Base-by-base conservation (phyloP, 192 early-diverging fungal species). In the Coemansia sp. region DNA sequence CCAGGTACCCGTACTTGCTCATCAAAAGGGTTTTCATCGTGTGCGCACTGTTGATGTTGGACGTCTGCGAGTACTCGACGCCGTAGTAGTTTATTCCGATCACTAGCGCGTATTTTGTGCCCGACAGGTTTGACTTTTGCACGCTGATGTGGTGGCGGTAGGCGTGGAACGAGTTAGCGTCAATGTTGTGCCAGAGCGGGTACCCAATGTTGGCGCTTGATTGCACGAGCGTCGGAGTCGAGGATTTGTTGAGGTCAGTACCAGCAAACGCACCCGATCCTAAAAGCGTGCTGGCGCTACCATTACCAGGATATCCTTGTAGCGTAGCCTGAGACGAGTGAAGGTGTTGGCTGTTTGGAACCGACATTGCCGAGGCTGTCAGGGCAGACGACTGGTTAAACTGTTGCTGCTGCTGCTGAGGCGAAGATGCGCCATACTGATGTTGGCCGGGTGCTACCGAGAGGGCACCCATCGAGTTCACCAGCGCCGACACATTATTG, bases 11-110 rank as follows among this genome's bases (percentile, higher is more conserved):
- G 64, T 82, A 90, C 37, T 78, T 68, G 32, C 67, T 66, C 24
- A 80, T 68, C 35, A 94, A 74, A 59, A 90, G 88, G 27, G 69
- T 67, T 62, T 82, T 82, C 22, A 94, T 78, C 65, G 89, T 85
- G 16, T 73, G 69, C 12, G 83, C 82, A 50, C 79, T 66, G 71
- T 81, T 82, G 71, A 83, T 83, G 74, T 85, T 86, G 4, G 84
- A 82, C 27, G 84, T 82, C 43, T 86, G 83, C 68, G 70, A 84
- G 65, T 81, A 82, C 45, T 64, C 62, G 44, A 62, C 73, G 55
- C 70, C 74, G 52, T 76, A 82, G 78, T 87, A 87, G 78, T 87
- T 87, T 69, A 85, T 84, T 24, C 86, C 86, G 10, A 87, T 73
- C 18, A 87, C 69, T 10, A 87, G 73, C 39, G 86, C 84, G 45